Evolutionary conservation across 2,329 filamentous ascomycete genomes (phyloP).

Genomic region (Akanthomyces muscarius): DNA sequence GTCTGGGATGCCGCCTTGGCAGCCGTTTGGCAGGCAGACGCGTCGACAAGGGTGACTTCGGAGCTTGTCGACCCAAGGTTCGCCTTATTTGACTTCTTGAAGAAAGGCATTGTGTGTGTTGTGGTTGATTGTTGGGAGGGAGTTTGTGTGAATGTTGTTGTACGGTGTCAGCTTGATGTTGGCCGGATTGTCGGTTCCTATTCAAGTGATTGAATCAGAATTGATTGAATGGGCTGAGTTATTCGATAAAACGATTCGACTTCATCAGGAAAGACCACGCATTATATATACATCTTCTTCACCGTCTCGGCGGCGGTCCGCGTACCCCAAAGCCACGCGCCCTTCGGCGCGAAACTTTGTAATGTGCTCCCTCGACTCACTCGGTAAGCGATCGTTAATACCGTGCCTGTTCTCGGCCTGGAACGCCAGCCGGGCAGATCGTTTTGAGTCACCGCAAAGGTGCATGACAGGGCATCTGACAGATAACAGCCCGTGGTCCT

Average conservation of each 20-base stretch:
- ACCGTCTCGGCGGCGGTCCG: neutral
- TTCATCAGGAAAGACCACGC: neutral
- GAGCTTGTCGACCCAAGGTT: conserved; percentile 5
- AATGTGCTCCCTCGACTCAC: conserved; percentile 1
- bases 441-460: neutral
- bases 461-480: no score
- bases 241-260: neutral
- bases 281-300: neutral
- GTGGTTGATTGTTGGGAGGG: neutral
- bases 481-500: neutral
- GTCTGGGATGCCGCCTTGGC: neutral
- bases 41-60: conserved; percentile 13
- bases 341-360: conserved; percentile 1
- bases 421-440: neutral
- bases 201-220: neutral
- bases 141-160: neutral
- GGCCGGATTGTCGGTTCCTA: neutral
- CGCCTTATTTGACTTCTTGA: conserved; percentile 6
- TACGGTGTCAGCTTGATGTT: neutral
- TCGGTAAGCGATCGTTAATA: neutral
- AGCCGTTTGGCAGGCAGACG: neutral
- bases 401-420: neutral
- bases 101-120: conserved; percentile 3
- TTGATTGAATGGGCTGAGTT: neutral
- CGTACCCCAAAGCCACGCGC: neutral